Evolutionary conservation across 2,329 filamentous ascomycete species (phyloP).

Genomic region (Metarhizium rileyi): DNA sequence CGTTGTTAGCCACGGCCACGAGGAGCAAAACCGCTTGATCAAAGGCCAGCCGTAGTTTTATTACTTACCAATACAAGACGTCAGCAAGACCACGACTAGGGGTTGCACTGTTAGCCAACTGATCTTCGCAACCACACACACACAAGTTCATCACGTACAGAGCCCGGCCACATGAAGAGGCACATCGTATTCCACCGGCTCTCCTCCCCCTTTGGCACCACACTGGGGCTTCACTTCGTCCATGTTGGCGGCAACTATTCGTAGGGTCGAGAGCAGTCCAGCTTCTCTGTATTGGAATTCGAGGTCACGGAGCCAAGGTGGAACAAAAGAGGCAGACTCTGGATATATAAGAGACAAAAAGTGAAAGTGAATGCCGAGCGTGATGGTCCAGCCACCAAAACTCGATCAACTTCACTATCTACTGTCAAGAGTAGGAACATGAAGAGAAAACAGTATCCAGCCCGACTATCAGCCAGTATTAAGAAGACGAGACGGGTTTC

Average conservation of each 20-base stretch:
- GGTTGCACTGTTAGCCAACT: too few species aligned
- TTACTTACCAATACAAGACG: too few species aligned
- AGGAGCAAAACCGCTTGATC: not conserved
- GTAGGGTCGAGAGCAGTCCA: too few species aligned
- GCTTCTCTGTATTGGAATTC: too few species aligned
- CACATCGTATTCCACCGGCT: conserved; percentile 16
- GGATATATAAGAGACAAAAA: too few species aligned
- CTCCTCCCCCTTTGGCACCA: conserved; percentile 8
- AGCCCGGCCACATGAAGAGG: conserved; percentile 19
- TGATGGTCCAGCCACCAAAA: not conserved
- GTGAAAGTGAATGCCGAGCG: not conserved
- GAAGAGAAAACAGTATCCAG: too few species aligned
- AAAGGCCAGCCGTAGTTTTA: too few species aligned
- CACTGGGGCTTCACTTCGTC: conserved; percentile 18
- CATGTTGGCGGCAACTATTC: not conserved
- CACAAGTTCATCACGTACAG: conserved; percentile 14
- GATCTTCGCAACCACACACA: not conserved
- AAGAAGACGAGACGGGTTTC: not conserved
- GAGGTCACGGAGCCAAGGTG: too few species aligned
- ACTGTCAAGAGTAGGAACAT: not conserved
- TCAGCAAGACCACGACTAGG: not conserved
- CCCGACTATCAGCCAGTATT: not conserved
- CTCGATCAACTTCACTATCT: not conserved
- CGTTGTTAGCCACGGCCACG: not conserved
- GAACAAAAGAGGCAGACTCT: not conserved